A percentile compares a stretch with the other conserved stretches of the same genome.
Evolutionary conservation across 2,329 filamentous ascomycete genomes (phyloP).

Genomic region (Monosporascus sp.): DNA sequence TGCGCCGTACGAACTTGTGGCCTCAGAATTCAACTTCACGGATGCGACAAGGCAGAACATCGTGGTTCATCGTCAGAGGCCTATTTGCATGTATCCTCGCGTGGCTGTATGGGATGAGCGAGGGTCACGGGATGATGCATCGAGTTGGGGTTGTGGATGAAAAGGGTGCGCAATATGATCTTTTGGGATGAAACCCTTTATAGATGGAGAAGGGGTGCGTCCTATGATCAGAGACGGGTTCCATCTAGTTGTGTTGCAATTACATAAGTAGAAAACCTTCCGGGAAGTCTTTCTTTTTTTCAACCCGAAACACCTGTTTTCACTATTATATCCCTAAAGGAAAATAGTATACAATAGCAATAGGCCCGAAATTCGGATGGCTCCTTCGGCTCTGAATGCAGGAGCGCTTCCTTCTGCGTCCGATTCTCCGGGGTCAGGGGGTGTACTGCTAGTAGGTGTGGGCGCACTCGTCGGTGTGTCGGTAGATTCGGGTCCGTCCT

Average conservation of each 20-base stretch:
- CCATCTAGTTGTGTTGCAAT: neutral
- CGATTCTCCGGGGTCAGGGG: neutral
- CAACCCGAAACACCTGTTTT: neutral
- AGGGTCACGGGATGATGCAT: constrained; percentile 25
- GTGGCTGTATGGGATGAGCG: constrained; percentile 26
- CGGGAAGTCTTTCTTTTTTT: neutral
- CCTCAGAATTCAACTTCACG: constrained; percentile 24
- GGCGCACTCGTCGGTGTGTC: neutral
- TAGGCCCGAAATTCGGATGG: neutral
- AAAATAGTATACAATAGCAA: neutral
- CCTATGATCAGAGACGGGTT: too few species aligned
- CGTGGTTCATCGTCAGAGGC: constrained; percentile 34
- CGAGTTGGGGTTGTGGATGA: constrained; percentile 28
- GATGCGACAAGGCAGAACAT: constrained; percentile 13
- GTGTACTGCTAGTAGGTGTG: neutral
- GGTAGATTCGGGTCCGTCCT: too few species aligned
- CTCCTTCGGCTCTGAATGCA: neutral
- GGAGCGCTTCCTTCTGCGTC: neutral
- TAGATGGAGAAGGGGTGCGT: too few species aligned
- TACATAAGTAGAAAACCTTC: neutral
- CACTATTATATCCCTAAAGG: neutral
- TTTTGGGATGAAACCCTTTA: neutral
- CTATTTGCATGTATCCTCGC: constrained; percentile 33
- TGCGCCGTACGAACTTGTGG: constrained; percentile 19
- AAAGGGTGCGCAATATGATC: neutral